Percentiles rank a stretch among this genome's conserved stretches.
phyloP scores from a whole-genome alignment of 208 protist genomes.

The Novymonas esmeraldas region DNA sequence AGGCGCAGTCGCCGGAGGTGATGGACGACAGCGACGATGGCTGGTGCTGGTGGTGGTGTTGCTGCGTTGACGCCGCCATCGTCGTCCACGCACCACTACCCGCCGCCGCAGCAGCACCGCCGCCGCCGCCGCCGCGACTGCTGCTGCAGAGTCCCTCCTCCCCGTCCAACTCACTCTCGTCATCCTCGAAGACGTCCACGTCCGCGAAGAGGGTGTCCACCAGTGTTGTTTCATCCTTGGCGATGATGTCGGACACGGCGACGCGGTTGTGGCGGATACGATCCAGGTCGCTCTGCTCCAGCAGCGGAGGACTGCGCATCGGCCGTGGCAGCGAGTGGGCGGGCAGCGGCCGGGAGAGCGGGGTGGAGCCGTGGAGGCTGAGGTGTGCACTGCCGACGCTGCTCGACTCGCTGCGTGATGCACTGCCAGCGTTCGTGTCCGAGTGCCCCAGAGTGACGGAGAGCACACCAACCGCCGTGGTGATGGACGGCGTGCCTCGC shows the following conservation, averaged over 20 bases:
- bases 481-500: neutral
- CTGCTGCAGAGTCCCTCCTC: constrained; percentile 16
- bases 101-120: neutral
- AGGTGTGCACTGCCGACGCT: constrained; percentile 19
- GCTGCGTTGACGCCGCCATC: too few relatives aligned
- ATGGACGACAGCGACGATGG: neutral
- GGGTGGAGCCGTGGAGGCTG: constrained; percentile 9
- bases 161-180: constrained; percentile 33
- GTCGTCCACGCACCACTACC: neutral
- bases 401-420: constrained; percentile 16
- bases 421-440: neutral
- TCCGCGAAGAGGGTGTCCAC: constrained; percentile 52
- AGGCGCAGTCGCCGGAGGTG: neutral
- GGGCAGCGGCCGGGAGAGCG: neutral
- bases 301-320: constrained; percentile 3
- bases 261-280: constrained; percentile 60
- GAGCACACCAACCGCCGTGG: neutral
- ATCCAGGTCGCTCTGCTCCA: constrained; percentile 29
- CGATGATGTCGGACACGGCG: constrained; percentile 48
- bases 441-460: neutral
- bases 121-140: neutral
- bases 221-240: constrained; percentile 46
- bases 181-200: constrained; percentile 36
- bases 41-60: constrained; percentile 10
- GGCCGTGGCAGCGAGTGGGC: neutral